A percentile compares a stretch with the other conserved stretches of the same genome.
Conservation (phyloP, 495 filamentous ascomycete species). For the Geopyxis carbonaria region DNA sequence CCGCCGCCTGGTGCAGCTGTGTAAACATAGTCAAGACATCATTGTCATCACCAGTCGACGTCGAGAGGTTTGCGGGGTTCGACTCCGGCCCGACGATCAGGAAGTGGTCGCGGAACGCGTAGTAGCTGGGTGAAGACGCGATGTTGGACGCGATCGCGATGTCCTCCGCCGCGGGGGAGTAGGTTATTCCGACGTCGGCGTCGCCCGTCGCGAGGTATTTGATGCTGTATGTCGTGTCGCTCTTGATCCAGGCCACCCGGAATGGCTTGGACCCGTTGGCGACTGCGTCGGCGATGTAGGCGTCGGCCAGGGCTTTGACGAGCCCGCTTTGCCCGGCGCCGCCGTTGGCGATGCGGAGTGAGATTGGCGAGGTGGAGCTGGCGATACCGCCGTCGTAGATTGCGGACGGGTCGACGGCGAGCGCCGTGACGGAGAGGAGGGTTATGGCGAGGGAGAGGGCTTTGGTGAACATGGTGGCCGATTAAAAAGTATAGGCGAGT, state of each 20-base stretch:
- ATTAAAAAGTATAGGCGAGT: too few relatives aligned
- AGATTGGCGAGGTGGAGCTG: slow-evolving; percentile 11
- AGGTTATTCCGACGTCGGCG: slow-evolving; percentile 31
- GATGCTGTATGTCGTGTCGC: slow-evolving; percentile 30
- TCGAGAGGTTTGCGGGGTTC: slow-evolving; percentile 25
- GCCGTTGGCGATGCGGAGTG: slow-evolving; percentile 27
- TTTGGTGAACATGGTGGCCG: too few relatives aligned
- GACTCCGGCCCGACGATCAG: slow-evolving; percentile 25
- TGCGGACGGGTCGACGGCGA: slow-evolving; percentile 11
- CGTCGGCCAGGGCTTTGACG: slow-evolving; percentile 27
- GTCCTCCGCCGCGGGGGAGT: slow-evolving; percentile 27
- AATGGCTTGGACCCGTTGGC: slow-evolving; percentile 24
- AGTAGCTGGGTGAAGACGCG: slow-evolving; percentile 24
- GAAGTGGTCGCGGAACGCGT: slow-evolving; percentile 30
- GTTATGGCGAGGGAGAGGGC: too few relatives aligned
- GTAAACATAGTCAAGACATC: slow-evolving; percentile 26
- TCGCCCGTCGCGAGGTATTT: slow-evolving; percentile 26
- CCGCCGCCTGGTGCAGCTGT: slow-evolving; percentile 17
- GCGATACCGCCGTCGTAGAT: slow-evolving; percentile 23
- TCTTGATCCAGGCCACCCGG: slow-evolving; percentile 28
- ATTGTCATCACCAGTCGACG: neutral
- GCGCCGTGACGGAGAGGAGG: too few relatives aligned
- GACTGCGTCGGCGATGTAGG: slow-evolving; percentile 26
- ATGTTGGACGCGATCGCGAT: slow-evolving; percentile 26
- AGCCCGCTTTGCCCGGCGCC: slow-evolving; percentile 30